Evolutionary conservation across 2,329 filamentous ascomycete genomes (phyloP).

Genomic region (Lachnellula hyalina): DNA sequence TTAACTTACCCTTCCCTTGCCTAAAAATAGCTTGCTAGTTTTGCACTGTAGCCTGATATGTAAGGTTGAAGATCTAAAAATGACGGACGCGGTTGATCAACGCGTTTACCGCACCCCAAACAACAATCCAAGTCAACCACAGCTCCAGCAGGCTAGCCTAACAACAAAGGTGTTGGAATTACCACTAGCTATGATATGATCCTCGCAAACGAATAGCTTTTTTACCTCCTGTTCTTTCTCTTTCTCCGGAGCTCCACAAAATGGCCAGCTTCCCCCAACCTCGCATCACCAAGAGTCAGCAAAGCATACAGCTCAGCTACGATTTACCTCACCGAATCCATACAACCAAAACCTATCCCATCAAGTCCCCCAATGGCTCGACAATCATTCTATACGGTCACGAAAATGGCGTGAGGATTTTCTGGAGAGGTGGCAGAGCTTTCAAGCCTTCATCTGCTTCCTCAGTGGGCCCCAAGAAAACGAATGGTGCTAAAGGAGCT

Average conservation of each 20-base stretch:
- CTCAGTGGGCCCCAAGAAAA: constrained; percentile 35
- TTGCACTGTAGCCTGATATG: not conserved
- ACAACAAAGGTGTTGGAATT: no score
- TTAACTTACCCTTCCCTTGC: no score
- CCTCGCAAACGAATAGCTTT: no score
- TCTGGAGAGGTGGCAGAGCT: constrained; percentile 58
- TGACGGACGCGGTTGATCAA: no score
- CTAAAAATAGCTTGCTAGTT: no score
- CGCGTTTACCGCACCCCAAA: not conserved
- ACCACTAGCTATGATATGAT: no score
- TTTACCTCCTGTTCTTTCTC: not conserved
- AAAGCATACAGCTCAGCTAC: constrained; percentile 43
- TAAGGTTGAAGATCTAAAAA: not conserved
- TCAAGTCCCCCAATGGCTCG: constrained; percentile 57
- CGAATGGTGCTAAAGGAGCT: constrained; percentile 50
- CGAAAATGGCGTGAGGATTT: constrained; percentile 54
- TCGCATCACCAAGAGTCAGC: constrained; percentile 22
- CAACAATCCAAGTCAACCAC: not conserved
- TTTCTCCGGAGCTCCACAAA: not conserved
- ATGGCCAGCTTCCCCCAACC: constrained; percentile 23
- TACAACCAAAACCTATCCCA: constrained; percentile 55
- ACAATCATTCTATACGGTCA: constrained; percentile 59
- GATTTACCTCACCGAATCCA: constrained; percentile 53
- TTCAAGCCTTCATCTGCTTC: constrained; percentile 45
- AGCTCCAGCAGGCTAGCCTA: no score